phyloP scores from a whole-genome alignment of 179 eudicot genomes.

The Spergularia azorica region DNA sequence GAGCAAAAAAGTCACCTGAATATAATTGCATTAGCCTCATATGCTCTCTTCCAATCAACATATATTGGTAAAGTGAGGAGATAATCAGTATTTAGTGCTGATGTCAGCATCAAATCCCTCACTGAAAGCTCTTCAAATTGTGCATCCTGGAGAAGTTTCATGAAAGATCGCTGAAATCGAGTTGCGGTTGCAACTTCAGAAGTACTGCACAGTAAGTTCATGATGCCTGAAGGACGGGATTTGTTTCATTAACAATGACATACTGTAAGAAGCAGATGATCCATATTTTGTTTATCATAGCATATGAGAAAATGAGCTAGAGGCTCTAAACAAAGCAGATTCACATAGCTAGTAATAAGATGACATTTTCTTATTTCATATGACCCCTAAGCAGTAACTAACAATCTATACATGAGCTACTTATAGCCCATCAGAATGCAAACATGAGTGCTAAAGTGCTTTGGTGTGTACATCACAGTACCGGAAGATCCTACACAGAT shows the following conservation, averaged over 20 bases:
- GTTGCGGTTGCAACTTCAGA: conserved; percentile 55
- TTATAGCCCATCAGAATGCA: neutral
- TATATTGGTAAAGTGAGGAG: conserved; percentile 86
- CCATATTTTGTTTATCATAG: neutral
- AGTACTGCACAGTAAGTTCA: conserved; percentile 46
- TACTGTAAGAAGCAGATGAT: conserved; percentile 10
- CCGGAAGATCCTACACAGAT: neutral
- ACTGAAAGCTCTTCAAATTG: conserved; percentile 94
- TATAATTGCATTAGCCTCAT: conserved; percentile 80
- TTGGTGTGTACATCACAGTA: neutral
- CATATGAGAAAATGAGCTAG: neutral
- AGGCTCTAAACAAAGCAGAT: neutral
- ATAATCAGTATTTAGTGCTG: conserved; percentile 87
- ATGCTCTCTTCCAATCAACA: conserved; percentile 96
- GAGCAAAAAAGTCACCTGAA: conserved; percentile 60
- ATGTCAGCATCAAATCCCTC: conserved; percentile 80
- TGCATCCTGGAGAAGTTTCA: conserved; percentile 80
- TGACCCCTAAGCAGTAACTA: neutral
- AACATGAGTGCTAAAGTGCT: neutral
- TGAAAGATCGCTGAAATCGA: conserved; percentile 82
- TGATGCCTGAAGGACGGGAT: conserved; percentile 35
- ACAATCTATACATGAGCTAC: neutral
- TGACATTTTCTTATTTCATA: neutral
- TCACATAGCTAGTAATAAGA: neutral
- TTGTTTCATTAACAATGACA: conserved; percentile 29